Percentiles rank a stretch among this genome's conserved stretches.
These are phyloP conservation scores for sorghum (Sorghum bicolor) DNA, from an alignment of 176 grass and related monocot genomes.

Conservation along the genomic window Sorghum_bicolor_NCBIv3 NC_012875.2:47816501-47817000, in stretches of 20 bases:
- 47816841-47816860: neutral
- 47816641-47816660: neutral
- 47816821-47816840: constrained; percentile 34
- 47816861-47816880: neutral
- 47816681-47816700: neutral
- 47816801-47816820: constrained; percentile 23
- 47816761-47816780: constrained; percentile 19
- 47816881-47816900: neutral
- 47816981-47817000: neutral
- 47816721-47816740: constrained; percentile 20
- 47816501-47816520: neutral
- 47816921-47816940: neutral
- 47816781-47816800: constrained; percentile 19
- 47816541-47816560: neutral
- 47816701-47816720: neutral
- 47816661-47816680: neutral
- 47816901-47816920: neutral
- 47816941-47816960: constrained; percentile 1
- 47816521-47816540: neutral
- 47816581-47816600: neutral
- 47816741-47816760: neutral
- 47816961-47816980: neutral
- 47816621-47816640: neutral
- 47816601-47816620: fast-evolving
- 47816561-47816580: neutral